Conservation (phyloP, 2,329 filamentous ascomycete genomes). For the Pleoardoris graminearum region DNA sequence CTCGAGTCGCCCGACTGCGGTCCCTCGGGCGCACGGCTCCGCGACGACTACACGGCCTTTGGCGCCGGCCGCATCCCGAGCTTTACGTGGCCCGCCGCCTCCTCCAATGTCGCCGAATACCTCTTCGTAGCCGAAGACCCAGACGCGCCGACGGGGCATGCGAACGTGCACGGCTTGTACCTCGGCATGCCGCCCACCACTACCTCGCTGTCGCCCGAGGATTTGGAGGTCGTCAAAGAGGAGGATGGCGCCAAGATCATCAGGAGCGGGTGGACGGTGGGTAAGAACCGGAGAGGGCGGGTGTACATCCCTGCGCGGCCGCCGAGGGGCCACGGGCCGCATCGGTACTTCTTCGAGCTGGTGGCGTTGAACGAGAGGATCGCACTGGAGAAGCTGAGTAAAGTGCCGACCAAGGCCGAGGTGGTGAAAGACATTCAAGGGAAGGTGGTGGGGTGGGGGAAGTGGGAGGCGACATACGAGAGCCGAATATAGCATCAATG, state of each 20-base stretch:
- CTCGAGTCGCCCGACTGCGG: conserved; percentile 10
- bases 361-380: conserved; percentile 54
- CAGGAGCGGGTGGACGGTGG: conserved; percentile 54
- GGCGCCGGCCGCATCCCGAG: conserved; percentile 6
- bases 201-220: not conserved
- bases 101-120: conserved; percentile 3
- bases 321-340: conserved; percentile 55
- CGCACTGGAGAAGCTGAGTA: conserved; percentile 43
- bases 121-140: conserved; percentile 10
- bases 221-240: conserved; percentile 4
- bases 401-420: conserved; percentile 49
- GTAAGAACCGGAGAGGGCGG: conserved; percentile 45
- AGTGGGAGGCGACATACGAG: conserved; percentile 54
- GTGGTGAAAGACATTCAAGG: conserved; percentile 51
- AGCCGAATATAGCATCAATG: conserved; percentile 36
- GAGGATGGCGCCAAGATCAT: conserved; percentile 21
- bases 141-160: conserved; percentile 6
- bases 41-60: not conserved
- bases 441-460: conserved; percentile 56
- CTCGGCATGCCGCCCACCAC: not conserved
- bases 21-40: not conserved
- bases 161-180: conserved; percentile 10
- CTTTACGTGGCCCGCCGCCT: conserved; percentile 5
- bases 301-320: conserved; percentile 55
- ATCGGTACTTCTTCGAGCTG: conserved; percentile 58